These are phyloP conservation scores for Hyphopichia homilentoma DNA, from an alignment of 805 yeast genomes.

Conservation along the genomic window DNA sequence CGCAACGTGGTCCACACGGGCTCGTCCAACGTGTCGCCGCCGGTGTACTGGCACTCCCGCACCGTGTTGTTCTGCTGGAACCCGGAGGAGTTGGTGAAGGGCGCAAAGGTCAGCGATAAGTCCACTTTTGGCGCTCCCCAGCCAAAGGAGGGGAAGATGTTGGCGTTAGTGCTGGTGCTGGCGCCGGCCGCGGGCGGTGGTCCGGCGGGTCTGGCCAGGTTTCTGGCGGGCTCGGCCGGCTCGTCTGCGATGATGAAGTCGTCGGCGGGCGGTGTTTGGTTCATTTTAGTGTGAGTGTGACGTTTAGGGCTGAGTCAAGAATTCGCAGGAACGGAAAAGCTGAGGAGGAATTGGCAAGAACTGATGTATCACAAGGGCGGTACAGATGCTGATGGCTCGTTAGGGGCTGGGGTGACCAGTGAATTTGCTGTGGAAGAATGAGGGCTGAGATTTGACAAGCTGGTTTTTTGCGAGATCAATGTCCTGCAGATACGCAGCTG, in stretches of 20 bases:
- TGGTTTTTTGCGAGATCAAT: too few relatives aligned
- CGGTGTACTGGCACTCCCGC: conserved; percentile 52
- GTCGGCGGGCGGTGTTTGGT: conserved; percentile 15
- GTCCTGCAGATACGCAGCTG: too few relatives aligned
- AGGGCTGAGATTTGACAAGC: too few relatives aligned
- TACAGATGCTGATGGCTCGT: too few relatives aligned
- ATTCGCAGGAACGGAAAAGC: too few relatives aligned
- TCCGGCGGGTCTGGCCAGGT: not conserved
- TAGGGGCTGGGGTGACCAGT: too few relatives aligned
- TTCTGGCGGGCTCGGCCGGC: conserved; percentile 8
- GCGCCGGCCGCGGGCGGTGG: not conserved
- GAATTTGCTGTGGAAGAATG: too few relatives aligned
- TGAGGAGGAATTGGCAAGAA: too few relatives aligned
- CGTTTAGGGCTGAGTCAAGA: too few relatives aligned
- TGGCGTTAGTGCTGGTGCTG: not conserved
- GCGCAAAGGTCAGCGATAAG: conserved; percentile 31
- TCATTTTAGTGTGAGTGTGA: too few relatives aligned
- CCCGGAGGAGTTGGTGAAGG: conserved; percentile 20
- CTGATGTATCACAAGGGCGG: too few relatives aligned
- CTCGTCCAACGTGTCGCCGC: conserved; percentile 72
- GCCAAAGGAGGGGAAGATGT: conserved; percentile 10
- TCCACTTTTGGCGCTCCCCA: conserved; percentile 26
- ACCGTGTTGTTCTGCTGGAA: conserved; percentile 21
- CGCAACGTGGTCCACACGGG: conserved; percentile 56
- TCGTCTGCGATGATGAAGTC: conserved; percentile 40